These are phyloP conservation scores for Discostella stelligeroides DNA, from an alignment of 108 stramenopile genomes.

Conservation along the genomic window DNA sequence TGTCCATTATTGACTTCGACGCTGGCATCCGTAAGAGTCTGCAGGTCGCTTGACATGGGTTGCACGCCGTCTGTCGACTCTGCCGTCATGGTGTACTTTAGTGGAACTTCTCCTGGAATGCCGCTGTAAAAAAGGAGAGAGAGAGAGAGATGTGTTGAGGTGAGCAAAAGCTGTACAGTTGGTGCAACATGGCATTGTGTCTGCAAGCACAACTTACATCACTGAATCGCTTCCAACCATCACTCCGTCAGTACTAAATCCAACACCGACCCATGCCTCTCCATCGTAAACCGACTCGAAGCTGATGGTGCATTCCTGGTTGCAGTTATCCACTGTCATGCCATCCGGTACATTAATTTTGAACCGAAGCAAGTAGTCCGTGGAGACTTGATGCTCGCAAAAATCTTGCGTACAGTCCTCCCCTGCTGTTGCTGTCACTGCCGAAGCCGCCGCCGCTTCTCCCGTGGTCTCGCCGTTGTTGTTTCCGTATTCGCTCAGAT, in stretches of 20 bases:
- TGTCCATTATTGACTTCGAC: conserved; percentile 41
- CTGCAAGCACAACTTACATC: conserved; percentile 27
- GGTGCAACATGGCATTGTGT: neutral
- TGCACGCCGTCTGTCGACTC: conserved; percentile 31
- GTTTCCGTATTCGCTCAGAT: too few relatives aligned
- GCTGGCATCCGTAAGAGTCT: conserved; percentile 65
- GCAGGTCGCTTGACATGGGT: conserved; percentile 43
- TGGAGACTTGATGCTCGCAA: conserved; percentile 1
- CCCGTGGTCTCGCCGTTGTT: too few relatives aligned
- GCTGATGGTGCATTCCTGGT: conserved; percentile 9
- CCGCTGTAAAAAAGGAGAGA: conserved; percentile 13
- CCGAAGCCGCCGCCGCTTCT: too few relatives aligned
- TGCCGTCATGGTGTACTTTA: conserved; percentile 56
- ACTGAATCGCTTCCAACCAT: conserved; percentile 41
- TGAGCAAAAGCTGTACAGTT: neutral
- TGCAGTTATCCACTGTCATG: neutral
- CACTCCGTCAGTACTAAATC: conserved; percentile 17
- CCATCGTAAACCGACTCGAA: conserved; percentile 16
- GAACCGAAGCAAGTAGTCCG: conserved; percentile 11
- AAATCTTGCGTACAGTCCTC: conserved; percentile 12
- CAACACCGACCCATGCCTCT: conserved; percentile 43
- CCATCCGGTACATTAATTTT: conserved; percentile 8
- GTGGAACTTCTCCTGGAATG: conserved; percentile 26
- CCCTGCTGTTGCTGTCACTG: too few relatives aligned
- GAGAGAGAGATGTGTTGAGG: neutral